Percentiles rank a stretch among this genome's conserved stretches.
Conservation (phyloP, 176 grass and related monocot species). For the Eragrostis nindensis region DNA sequence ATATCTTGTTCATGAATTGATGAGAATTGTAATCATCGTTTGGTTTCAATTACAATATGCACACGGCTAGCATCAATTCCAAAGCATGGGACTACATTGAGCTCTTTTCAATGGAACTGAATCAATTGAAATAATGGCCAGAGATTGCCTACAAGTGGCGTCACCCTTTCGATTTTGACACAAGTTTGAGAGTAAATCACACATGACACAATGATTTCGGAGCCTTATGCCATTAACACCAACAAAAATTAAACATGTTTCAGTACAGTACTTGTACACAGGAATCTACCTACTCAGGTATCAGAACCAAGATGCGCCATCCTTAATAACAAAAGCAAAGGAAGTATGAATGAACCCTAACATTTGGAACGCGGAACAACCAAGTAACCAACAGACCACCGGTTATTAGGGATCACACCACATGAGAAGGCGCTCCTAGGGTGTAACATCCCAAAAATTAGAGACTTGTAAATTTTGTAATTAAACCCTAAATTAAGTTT, state of each 20-base stretch:
- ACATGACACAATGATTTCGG: not conserved
- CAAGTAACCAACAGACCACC: not conserved
- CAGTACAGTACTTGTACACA: too few species aligned
- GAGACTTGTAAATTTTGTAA: too few species aligned
- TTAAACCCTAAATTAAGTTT: too few species aligned
- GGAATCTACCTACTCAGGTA: too few species aligned
- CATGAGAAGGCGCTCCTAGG: not conserved
- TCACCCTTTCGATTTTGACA: not conserved
- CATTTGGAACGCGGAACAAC: not conserved
- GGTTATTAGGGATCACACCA: not conserved
- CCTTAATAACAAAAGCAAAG: not conserved
- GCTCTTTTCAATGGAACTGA: not conserved
- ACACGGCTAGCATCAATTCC: not conserved
- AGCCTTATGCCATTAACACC: not conserved
- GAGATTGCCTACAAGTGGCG: not conserved
- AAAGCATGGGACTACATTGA: not conserved
- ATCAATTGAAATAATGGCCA: not conserved
- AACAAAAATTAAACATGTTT: too few species aligned
- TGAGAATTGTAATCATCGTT: not conserved
- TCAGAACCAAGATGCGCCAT: too few species aligned
- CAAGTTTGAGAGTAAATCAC: not conserved
- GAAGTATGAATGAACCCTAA: not conserved
- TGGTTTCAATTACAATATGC: too few species aligned
- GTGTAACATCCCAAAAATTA: too few species aligned
- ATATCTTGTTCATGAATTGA: not conserved